Base-by-base conservation (phyloP, 495 filamentous ascomycete genomes). In the Elaphomyces granulatus region DNA sequence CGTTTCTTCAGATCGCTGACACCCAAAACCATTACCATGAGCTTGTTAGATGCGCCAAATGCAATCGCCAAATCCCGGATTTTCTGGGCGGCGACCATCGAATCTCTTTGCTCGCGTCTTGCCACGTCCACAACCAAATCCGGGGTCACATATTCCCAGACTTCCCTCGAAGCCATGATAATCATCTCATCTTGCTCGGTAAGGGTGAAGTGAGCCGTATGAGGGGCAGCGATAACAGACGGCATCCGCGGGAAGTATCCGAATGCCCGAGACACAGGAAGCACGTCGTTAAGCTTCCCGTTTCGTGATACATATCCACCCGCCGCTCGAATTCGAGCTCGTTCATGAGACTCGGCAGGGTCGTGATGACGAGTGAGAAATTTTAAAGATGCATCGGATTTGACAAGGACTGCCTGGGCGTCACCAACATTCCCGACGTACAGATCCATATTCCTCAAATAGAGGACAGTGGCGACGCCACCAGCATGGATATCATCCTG, bases 11-110 rank as follows among this genome's bases (percentile, higher is more conserved):
- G 61, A 52, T 95, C 85, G 39, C 80, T 79, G 32, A 99, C 81
- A 18, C 86, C 85, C 37, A 99, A 74, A 56, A 96, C 81, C 86
- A 94, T 94, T 1, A 99, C 85, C 90, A 95, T 96, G 47, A 99
- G 80, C 64, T 96, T 99, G 47, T 78, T 79, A 4, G 72, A 83
- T 20, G 87, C 80, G 15, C 90, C 92, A 53, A 94, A 96, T 2
- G 88, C 83, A 45, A 99, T 92, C 17, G 90, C 92, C 28, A 99
- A 64, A 64, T 99, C 90, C 20, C 90, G 78, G 7, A 96, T 74
- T 53, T 90, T 94, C 51, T 96, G 87, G 16, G 92, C 79, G n/a
- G 87, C 92, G 40, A 84, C 74, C 90, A 99, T 96, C 9, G 94
- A 67, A 55, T 99, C 88, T 20, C 68, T 68, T 14, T 86, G 75